Base-by-base conservation (phyloP, 495 filamentous ascomycete species). In the Choiromyces venosus region DNA sequence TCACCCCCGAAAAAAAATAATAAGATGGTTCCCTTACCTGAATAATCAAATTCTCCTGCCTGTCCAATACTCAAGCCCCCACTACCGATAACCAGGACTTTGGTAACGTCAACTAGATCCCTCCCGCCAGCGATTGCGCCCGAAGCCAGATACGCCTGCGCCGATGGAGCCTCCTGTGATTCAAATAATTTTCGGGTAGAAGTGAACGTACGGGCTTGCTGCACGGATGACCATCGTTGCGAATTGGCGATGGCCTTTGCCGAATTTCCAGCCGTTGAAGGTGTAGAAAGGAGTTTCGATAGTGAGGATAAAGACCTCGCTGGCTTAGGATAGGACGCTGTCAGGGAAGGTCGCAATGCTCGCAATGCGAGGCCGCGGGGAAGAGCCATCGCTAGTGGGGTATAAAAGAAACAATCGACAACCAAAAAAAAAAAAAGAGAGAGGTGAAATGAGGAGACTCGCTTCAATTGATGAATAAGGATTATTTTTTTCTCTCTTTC, bases 21-120 rank as follows among this genome's bases (percentile, higher is more conserved):
- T n/a, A 73, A 71, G 68, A 61, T 16, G 0, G 69, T 73, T 73
- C 44, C 84, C 84, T 84, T 88, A 88, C 94, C 95, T 76, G 96
- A 98, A 84, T 99, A 99, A 83, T 99, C 95, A 81, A 99, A 99
- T 84, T 99, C 95, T 84, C 95, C 95, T 72, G 95, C 95, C 84
- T 99, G 95, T 73, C 95, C 95, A 86, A 99, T 99, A 82, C 93
- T 94, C 74, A 99, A 87, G 83, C 95, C 95, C 83, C 95, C 95
- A 84, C 90, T 93, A 52, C 95, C 95, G 81, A 99, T 92, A 70
- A 99, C 92, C 68, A 99, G 86, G n/a, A 98, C 95, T 86, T 98
- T 99, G 86, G 94, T 96, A 71, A 99, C 95, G 84, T 97, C 90
- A 64, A 98, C 90, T 66, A 91, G 82, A 77, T 93, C 87, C 74